phyloP scores from a whole-genome alignment of 2,329 filamentous ascomycete species.

The Cryphonectria nitschkei region DNA sequence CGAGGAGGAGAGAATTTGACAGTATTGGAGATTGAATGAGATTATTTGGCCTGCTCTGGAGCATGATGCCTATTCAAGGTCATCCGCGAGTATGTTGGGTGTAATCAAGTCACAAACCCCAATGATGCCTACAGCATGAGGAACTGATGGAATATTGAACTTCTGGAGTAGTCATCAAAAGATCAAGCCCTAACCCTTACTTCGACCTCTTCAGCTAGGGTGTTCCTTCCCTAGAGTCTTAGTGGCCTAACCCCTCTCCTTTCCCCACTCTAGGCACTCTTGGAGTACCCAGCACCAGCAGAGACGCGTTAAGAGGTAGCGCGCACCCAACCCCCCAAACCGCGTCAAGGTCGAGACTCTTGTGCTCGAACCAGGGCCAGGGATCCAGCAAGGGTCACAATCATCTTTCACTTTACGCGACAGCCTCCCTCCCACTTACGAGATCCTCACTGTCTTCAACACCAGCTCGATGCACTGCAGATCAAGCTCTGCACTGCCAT shows the following conservation, averaged over 20 bases:
- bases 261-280: background rate
- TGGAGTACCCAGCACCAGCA: background rate
- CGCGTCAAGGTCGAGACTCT: conserved; percentile 1
- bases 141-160: background rate
- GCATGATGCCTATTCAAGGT: background rate
- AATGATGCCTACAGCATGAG: background rate
- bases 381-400: background rate
- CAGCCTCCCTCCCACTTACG: background rate
- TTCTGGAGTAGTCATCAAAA: background rate
- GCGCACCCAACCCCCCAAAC: conserved; percentile 3
- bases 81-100: too few relatives aligned
- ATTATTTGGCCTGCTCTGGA: background rate
- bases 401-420: background rate
- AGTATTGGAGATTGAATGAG: background rate
- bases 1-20: background rate
- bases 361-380: background rate
- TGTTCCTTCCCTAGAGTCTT: background rate
- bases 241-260: background rate
- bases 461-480: background rate
- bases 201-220: background rate
- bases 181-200: background rate
- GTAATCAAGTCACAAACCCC: background rate
- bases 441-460: background rate
- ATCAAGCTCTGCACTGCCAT: background rate
- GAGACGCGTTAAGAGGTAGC: conserved; percentile 4